phyloP scores from a whole-genome alignment of 495 filamentous ascomycete genomes.

The Podospora conica region DNA sequence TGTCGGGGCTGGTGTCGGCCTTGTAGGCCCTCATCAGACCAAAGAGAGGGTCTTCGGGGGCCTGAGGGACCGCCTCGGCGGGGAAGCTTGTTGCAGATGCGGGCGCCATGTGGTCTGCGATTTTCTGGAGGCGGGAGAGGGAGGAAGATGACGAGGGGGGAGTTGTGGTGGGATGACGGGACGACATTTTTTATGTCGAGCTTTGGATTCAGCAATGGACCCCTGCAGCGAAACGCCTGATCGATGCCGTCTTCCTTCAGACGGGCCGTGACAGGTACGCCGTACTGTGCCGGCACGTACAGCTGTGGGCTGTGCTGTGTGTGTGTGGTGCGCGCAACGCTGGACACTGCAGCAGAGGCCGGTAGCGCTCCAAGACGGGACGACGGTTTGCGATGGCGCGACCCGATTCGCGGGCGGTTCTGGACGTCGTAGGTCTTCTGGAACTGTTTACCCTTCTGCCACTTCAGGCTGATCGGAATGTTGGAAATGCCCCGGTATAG shows the following conservation, averaged over 20 bases:
- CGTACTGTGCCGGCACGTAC: not conserved
- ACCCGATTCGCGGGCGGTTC: slow-evolving; percentile 8
- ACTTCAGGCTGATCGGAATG: slow-evolving; percentile 10
- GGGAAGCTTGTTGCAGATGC: slow-evolving; percentile 62
- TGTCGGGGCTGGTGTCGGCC: slow-evolving; percentile 75
- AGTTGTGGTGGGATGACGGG: slow-evolving; percentile 17
- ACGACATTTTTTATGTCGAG: slow-evolving; percentile 25
- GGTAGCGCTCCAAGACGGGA: not conserved
- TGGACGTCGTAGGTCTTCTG: not conserved
- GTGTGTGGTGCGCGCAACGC: too few species aligned
- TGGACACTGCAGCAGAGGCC: not conserved
- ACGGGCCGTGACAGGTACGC: not conserved
- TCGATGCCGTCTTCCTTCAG: not conserved
- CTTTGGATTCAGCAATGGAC: not conserved
- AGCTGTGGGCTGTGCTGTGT: too few species aligned
- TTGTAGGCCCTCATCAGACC: slow-evolving; percentile 85
- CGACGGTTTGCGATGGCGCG: slow-evolving; percentile 3
- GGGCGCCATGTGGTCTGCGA: slow-evolving; percentile 37
- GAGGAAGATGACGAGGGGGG: slow-evolving; percentile 21
- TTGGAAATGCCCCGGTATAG: not conserved
- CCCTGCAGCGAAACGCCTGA: slow-evolving; percentile 11
- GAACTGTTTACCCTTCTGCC: slow-evolving; percentile 12
- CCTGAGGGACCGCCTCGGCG: slow-evolving; percentile 73
- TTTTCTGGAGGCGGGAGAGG: slow-evolving; percentile 39
- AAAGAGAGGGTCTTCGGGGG: slow-evolving; percentile 93